Evolutionary conservation across 2,329 filamentous ascomycete genomes (phyloP).

Genomic region (Rutstroemia sp.): DNA sequence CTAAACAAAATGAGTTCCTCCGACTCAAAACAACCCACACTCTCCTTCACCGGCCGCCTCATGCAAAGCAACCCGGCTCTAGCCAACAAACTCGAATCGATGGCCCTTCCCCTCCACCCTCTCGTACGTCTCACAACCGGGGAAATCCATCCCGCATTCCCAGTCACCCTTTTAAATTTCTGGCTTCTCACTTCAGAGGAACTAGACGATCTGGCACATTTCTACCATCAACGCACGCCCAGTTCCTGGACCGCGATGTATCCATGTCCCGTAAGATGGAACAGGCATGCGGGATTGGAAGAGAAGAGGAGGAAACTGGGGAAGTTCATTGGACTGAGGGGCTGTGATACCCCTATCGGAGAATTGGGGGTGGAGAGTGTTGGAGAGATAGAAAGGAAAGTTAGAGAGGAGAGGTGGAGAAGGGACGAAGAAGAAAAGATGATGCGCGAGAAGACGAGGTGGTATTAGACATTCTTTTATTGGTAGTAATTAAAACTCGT

Average conservation of each 20-base stretch:
- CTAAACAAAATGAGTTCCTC: neutral
- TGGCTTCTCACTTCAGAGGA: constrained; percentile 66
- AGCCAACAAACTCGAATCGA: constrained; percentile 53
- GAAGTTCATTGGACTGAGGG: constrained; percentile 64
- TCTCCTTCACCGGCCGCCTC: neutral
- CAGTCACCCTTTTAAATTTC: constrained; percentile 59
- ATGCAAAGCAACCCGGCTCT: constrained; percentile 41
- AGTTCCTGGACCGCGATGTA: constrained; percentile 50
- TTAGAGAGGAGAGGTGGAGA: constrained; percentile 34
- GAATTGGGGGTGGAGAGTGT: constrained; percentile 24
- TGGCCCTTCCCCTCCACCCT: constrained; percentile 58
- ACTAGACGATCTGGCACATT: constrained; percentile 62
- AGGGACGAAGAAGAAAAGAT: constrained; percentile 21
- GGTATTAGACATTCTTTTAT: constrained; percentile 16
- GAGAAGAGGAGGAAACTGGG: constrained; percentile 65
- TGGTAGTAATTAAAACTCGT: neutral
- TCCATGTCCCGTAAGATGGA: constrained; percentile 62
- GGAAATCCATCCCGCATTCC: constrained; percentile 57
- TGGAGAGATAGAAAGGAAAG: constrained; percentile 32
- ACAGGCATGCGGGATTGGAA: constrained; percentile 43
- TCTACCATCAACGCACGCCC: constrained; percentile 64
- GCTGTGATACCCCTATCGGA: constrained; percentile 45
- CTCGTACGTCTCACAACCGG: constrained; percentile 58
- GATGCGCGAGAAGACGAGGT: constrained; percentile 19
- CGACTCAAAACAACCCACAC: neutral